phyloP scores from a whole-genome alignment of 2,329 filamentous ascomycete genomes.

The Penicillium sumatraense region DNA sequence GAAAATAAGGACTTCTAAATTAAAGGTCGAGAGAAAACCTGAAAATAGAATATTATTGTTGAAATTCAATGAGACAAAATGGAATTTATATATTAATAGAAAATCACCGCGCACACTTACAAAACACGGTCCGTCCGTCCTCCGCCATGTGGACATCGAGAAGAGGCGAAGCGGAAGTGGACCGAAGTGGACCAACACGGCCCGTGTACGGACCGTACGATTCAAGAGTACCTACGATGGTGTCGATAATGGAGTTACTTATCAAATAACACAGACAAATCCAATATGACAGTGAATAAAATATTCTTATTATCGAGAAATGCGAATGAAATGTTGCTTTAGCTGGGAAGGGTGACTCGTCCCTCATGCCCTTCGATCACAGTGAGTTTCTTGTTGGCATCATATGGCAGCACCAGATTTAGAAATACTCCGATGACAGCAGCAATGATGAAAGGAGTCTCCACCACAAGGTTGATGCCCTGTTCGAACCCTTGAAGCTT shows the following conservation, averaged over 20 bases:
- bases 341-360: conserved; percentile 10
- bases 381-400: conserved; percentile 2
- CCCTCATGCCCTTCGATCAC: background rate
- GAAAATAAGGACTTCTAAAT: conserved; percentile 26
- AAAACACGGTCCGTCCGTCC: background rate
- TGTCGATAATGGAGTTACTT: too few relatives aligned
- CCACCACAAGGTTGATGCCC: conserved; percentile 33
- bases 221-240: background rate
- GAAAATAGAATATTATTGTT: background rate
- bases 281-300: too few relatives aligned
- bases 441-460: conserved; percentile 37
- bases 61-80: background rate
- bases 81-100: background rate
- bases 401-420: conserved; percentile 26
- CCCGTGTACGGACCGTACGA: conserved; percentile 2
- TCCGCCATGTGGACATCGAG: too few relatives aligned
- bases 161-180: too few relatives aligned
- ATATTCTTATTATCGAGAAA: too few relatives aligned
- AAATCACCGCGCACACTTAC: background rate
- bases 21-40: background rate
- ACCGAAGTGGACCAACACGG: background rate
- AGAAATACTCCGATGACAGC: conserved; percentile 34
- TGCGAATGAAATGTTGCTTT: background rate
- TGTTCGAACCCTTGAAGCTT: conserved; percentile 67
- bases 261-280: too few relatives aligned